Evolutionary conservation across 208 protist genomes (phyloP).

Genomic region (Leishmania guyanensis): DNA sequence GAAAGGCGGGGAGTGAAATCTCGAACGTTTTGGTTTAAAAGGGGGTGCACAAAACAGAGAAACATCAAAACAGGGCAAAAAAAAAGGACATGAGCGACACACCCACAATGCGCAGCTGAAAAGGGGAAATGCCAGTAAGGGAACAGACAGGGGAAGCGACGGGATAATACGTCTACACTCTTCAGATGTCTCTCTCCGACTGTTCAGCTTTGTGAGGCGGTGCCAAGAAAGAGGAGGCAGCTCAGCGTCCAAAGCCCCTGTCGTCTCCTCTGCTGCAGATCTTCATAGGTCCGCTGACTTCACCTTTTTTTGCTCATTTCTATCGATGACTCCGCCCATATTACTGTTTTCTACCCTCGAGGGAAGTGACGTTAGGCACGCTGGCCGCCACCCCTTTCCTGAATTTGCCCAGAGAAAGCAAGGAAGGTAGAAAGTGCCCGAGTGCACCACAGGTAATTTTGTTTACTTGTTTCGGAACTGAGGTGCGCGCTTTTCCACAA

Average conservation of each 20-base stretch:
- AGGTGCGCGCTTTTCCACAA: constrained; percentile 91
- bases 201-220: not conserved
- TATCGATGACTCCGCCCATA: not conserved
- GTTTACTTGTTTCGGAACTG: constrained; percentile 79
- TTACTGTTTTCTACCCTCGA: not conserved
- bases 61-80: too few species aligned
- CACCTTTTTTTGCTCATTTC: not conserved
- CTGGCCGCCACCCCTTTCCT: not conserved
- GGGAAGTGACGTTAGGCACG: not conserved
- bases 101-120: not conserved
- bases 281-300: not conserved
- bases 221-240: too few species aligned
- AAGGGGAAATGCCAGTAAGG: not conserved
- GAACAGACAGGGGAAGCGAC: not conserved
- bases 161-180: not conserved
- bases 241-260: not conserved
- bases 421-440: not conserved
- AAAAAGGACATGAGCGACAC: not conserved
- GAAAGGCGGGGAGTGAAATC: not conserved
- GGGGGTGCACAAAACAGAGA: not conserved
- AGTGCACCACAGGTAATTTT: not conserved
- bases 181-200: not conserved
- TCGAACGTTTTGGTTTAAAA: not conserved
- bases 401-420: not conserved
- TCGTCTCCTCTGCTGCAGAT: not conserved